A percentile compares a stretch with the other conserved stretches of the same genome.
Evolutionary conservation across 768 basidiomycete species (phyloP).

Genomic region (Xerocomellus dryophilus): DNA sequence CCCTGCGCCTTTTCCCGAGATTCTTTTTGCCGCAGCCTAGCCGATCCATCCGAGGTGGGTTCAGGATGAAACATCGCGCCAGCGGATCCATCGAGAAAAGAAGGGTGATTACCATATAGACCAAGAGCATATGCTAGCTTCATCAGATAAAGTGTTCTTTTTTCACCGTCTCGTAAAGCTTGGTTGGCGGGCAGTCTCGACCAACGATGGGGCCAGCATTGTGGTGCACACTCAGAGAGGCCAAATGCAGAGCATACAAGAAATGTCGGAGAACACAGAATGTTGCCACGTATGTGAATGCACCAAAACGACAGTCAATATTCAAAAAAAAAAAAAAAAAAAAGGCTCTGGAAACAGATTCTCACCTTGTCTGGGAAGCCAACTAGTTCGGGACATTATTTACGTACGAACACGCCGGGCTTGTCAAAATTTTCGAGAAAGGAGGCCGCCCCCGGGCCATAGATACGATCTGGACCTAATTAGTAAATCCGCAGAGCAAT

Average conservation of each 20-base stretch:
- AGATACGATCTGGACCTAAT: constrained; percentile 26
- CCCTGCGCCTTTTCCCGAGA: constrained; percentile 18
- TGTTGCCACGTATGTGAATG: not conserved
- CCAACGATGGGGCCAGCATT: constrained; percentile 8
- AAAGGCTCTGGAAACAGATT: too few relatives aligned
- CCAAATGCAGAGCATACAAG: not conserved
- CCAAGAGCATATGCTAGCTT: constrained; percentile 5
- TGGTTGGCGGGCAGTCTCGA: constrained; percentile 8
- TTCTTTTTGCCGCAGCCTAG: constrained; percentile 22
- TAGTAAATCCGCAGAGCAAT: constrained; percentile 27
- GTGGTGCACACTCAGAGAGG: not conserved
- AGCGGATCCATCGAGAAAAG: constrained; percentile 25
- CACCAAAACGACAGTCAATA: constrained; percentile 20
- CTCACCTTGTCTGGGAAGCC: constrained; percentile 27
- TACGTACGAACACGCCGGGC: constrained; percentile 25
- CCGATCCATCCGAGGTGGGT: constrained; percentile 18
- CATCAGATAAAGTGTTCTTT: constrained; percentile 13
- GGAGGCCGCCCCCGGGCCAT: constrained; percentile 18
- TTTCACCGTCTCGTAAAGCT: constrained; percentile 13
- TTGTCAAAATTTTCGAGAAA: constrained; percentile 19
- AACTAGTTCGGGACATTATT: constrained; percentile 13
- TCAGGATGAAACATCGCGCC: constrained; percentile 20
- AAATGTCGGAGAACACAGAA: not conserved
- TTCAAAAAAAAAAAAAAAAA: too few relatives aligned
- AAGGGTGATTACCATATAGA: constrained; percentile 20